These are phyloP conservation scores for Moelleriella libera DNA, from an alignment of 2,329 filamentous ascomycete species.

Conservation along the genomic window DNA sequence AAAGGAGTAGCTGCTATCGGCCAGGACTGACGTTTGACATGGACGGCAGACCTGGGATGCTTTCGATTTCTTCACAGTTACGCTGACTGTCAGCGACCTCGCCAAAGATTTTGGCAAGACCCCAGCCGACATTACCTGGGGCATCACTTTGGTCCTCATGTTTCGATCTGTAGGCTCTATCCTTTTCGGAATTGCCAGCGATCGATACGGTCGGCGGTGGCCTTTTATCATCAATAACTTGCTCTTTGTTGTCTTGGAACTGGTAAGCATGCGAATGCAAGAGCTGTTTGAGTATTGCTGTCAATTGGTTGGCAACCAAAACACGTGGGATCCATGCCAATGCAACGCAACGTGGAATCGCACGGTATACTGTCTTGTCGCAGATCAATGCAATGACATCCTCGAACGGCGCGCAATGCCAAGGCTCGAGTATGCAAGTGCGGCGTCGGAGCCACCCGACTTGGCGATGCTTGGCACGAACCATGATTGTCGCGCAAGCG, in stretches of 20 bases:
- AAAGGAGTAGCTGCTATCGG: too few species aligned
- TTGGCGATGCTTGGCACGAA: constrained; percentile 2
- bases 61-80: constrained; percentile 55
- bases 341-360: background rate
- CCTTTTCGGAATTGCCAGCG: constrained; percentile 37
- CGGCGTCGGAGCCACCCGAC: constrained; percentile 1
- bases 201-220: constrained; percentile 50
- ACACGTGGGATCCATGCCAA: background rate
- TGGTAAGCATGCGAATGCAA: constrained; percentile 30
- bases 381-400: background rate
- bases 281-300: too few species aligned
- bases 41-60: constrained; percentile 40
- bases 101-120: constrained; percentile 35
- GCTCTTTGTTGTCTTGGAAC: constrained; percentile 56
- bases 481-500: too few species aligned
- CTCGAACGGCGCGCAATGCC: background rate
- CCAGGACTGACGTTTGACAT: too few species aligned
- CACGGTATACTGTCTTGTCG: background rate
- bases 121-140: constrained; percentile 48
- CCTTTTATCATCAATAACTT: constrained; percentile 65
- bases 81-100: constrained; percentile 40
- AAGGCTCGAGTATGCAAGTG: background rate
- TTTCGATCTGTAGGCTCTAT: constrained; percentile 41
- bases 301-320: background rate
- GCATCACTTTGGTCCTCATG: constrained; percentile 49